These are phyloP conservation scores for Hygrocybe punicea DNA, from an alignment of 768 basidiomycete species.

Conservation along the genomic window DNA sequence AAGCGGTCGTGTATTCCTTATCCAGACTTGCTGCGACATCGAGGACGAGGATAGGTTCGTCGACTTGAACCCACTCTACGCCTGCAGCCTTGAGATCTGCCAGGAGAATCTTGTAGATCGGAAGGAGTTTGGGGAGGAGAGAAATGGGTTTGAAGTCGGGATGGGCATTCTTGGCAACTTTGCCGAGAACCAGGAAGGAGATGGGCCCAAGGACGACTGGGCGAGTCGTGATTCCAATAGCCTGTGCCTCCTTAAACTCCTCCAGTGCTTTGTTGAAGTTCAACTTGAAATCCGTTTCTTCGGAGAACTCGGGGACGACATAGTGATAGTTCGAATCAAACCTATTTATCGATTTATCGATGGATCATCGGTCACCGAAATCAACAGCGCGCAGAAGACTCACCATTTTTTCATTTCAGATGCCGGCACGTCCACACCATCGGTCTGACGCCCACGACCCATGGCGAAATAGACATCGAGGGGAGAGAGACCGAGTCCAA, in stretches of 20 bases:
- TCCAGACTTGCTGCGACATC: slow-evolving; percentile 76
- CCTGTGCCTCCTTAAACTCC: slow-evolving; percentile 94
- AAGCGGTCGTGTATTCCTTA: slow-evolving; percentile 76
- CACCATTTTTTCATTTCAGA: slow-evolving; percentile 99
- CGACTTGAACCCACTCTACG: slow-evolving; percentile 92
- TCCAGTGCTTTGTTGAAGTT: slow-evolving; percentile 92
- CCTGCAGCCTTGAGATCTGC: slow-evolving; percentile 89
- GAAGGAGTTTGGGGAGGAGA: slow-evolving; percentile 83
- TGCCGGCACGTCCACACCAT: slow-evolving; percentile 92
- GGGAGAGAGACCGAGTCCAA: slow-evolving; percentile 76
- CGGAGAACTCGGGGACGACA: slow-evolving; percentile 94
- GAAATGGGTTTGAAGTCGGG: slow-evolving; percentile 87
- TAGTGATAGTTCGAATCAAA: slow-evolving; percentile 99
- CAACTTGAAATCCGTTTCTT: slow-evolving; percentile 89
- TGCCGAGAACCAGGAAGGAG: slow-evolving; percentile 92
- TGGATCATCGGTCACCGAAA: too few relatives aligned
- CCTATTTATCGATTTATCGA: too few relatives aligned
- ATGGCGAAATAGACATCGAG: slow-evolving; percentile 98
- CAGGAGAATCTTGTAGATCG: slow-evolving; percentile 88
- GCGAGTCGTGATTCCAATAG: slow-evolving; percentile 81
- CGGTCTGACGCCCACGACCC: slow-evolving; percentile 96
- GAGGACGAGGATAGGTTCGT: slow-evolving; percentile 94
- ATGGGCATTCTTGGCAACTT: slow-evolving; percentile 80
- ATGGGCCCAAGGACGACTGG: slow-evolving; percentile 95
- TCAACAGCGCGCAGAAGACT: too few relatives aligned